Percentiles rank a stretch among this genome's conserved stretches.
phyloP scores from a whole-genome alignment of 2,329 filamentous ascomycete genomes.

The Phialophora expanda region DNA sequence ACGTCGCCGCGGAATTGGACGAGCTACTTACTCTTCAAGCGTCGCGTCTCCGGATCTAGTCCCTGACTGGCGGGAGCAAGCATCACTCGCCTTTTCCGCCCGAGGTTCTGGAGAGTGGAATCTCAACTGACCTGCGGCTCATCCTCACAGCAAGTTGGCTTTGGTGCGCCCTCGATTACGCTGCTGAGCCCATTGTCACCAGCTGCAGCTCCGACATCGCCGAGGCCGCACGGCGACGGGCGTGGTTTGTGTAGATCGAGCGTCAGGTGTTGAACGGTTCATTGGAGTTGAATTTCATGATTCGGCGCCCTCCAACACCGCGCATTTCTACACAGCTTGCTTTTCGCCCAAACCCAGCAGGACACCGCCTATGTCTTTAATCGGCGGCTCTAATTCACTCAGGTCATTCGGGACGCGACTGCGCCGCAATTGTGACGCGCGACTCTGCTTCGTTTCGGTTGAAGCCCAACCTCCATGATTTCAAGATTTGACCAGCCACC shows the following conservation, averaged over 20 bases:
- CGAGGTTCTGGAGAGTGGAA: background rate
- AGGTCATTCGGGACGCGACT: conserved; percentile 19
- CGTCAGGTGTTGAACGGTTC: background rate
- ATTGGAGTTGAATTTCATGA: conserved; percentile 17
- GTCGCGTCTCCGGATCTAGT: conserved; percentile 9
- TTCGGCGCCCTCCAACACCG: conserved; percentile 19
- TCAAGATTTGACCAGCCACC: conserved; percentile 34
- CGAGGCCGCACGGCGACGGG: conserved; percentile 6
- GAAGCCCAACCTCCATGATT: conserved; percentile 37
- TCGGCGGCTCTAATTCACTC: conserved; percentile 5
- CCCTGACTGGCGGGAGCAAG: conserved; percentile 20
- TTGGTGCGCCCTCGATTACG: background rate
- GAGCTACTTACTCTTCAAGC: conserved; percentile 21
- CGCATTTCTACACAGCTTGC: conserved; percentile 7
- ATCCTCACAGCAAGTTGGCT: background rate
- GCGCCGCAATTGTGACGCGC: conserved; percentile 27
- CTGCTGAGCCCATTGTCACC: conserved; percentile 5
- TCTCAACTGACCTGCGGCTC: background rate
- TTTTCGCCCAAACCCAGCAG: conserved; percentile 1
- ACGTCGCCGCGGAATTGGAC: conserved; percentile 3
- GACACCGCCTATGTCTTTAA: conserved; percentile 12
- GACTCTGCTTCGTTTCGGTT: conserved; percentile 14
- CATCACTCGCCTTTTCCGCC: conserved; percentile 12
- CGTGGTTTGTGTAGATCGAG: conserved; percentile 10
- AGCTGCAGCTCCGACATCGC: conserved; percentile 20